phyloP scores from a whole-genome alignment of 768 basidiomycete genomes.

The Leccinum imitatum region DNA sequence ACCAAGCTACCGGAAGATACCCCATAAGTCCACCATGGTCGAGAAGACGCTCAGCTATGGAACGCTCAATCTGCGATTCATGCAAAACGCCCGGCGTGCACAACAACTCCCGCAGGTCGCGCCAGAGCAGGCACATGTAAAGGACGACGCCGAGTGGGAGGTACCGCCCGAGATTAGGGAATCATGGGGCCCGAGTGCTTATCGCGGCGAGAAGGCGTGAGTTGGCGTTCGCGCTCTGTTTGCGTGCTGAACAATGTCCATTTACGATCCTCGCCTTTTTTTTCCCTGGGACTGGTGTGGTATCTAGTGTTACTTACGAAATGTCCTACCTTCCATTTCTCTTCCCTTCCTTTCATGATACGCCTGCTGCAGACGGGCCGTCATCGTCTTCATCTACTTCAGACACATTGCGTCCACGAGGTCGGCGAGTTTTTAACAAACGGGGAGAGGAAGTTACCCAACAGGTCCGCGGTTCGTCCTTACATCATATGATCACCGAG shows the following conservation, averaged over 20 bases:
- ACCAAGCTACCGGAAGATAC: background rate
- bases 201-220: conserved; percentile 30
- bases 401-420: conserved; percentile 36
- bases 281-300: background rate
- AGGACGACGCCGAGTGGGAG: conserved; percentile 68
- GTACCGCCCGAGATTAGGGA: conserved; percentile 51
- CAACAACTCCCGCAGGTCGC: conserved; percentile 48
- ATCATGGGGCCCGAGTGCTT: conserved; percentile 44
- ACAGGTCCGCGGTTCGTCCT: conserved; percentile 23
- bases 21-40: conserved; percentile 14
- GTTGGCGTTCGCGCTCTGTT: conserved; percentile 12
- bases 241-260: conserved; percentile 17
- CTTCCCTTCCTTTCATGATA: conserved; percentile 41
- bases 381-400: conserved; percentile 23
- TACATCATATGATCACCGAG: conserved; percentile 18
- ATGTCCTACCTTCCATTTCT: conserved; percentile 67
- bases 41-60: conserved; percentile 60
- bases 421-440: conserved; percentile 53
- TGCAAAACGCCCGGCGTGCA: conserved; percentile 66
- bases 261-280: conserved; percentile 14
- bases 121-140: conserved; percentile 51
- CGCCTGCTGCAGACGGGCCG: conserved; percentile 20
- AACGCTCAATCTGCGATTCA: conserved; percentile 66
- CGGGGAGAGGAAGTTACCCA: conserved; percentile 45
- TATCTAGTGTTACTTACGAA: conserved; percentile 48